Base-by-base conservation (phyloP, 192 early-diverging fungal species). In the Coemansia sp. region DNA sequence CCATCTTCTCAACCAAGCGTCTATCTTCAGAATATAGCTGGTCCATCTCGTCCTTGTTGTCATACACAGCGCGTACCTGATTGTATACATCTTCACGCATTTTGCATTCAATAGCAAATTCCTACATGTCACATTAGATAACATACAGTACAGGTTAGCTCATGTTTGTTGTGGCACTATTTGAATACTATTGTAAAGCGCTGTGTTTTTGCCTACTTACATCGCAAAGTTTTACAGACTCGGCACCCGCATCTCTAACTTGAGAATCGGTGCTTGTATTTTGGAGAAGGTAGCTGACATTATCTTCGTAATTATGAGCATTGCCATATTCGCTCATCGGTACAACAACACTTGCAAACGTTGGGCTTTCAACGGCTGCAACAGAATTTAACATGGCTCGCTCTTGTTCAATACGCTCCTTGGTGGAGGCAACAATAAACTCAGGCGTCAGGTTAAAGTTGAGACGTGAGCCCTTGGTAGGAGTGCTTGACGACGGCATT, bases 1-100 rank as follows among this genome's bases (percentile, higher is more conserved):
- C 75, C 21, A 86, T 85, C 66, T 88, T 87, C 30, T 84, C 77
- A 16, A 92, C 71, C 48, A 93, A 77, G 6, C 93, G 86, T 11
- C 78, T 71, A 55, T 86, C 89, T 66, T 91, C 87, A 5, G 82
- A 59, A 18, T 80, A 81, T 33, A 87, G 71, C 43, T 54, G 57
- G 25, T 65, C 66, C 47, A 86, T 55, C 44, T 71, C 70, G n/a
- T 70, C 69, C 28, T 77, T 62, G 52, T 66, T 78, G 53, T 81
- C 58, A 42, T 75, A 82, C 58, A 85, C 75, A 5, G 74, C 73
- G 6, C 75, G 74, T 35, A 89, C 75, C 12, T 81, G 82, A 12
- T 54, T 56, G 60, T 85, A 91, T 40, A 91, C 76, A 48, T 91
- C 89, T 58, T 85, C 75, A 54, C 83, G 81, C 82, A 83, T 82